Base-by-base conservation (phyloP, 2,329 filamentous ascomycete species). In the Pyrenophora seminiperda region DNA sequence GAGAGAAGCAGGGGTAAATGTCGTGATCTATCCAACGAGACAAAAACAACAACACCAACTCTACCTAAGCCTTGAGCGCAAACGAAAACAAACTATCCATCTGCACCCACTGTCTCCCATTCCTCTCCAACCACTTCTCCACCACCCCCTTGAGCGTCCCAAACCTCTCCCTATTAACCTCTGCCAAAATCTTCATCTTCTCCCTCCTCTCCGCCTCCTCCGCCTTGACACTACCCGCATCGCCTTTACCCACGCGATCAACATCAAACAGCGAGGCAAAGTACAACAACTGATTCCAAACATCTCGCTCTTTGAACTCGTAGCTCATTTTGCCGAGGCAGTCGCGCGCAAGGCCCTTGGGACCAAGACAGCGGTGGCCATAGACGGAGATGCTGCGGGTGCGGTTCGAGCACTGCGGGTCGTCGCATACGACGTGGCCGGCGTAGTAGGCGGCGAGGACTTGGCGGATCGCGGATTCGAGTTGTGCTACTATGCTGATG, bases 201-300 rank as follows among this genome's bases (percentile, higher is more conserved):
- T 83, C 66, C 81, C 56, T 85, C 77, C 1, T 71, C 75, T 51
- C 49, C 44, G 43, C 31, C 15, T 48, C 72, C 27, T 82, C 85
- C 32, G 88, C 86, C 53, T 79, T 81, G 55, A 84, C 81, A 71
- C 42, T 74, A 4, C 44, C 57, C 4, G n/a, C n/a, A n/a, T 63
- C 77, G 6, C 76, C 76, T 47, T 65, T 71, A 58, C 84, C 83
- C 11, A 88, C 88, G 75, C 90, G 91, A 55, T 97, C 92, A 3
- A 95, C 88, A 73, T 99, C 92, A 79, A 91, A 99, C 47, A 97
- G 75, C 40, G 82, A 82, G 22, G 88, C 83, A 70, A 92, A 89
- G 76, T 96, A 99, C 46, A 97, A 77, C 32, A 99, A 80, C 75
- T 99, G 94, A 73, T 96, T 97, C 77, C 97, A 97, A 51, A 97